These are phyloP conservation scores for Luvunga scandens DNA, from an alignment of 345 rosid species.

Conservation along the genomic window DNA sequence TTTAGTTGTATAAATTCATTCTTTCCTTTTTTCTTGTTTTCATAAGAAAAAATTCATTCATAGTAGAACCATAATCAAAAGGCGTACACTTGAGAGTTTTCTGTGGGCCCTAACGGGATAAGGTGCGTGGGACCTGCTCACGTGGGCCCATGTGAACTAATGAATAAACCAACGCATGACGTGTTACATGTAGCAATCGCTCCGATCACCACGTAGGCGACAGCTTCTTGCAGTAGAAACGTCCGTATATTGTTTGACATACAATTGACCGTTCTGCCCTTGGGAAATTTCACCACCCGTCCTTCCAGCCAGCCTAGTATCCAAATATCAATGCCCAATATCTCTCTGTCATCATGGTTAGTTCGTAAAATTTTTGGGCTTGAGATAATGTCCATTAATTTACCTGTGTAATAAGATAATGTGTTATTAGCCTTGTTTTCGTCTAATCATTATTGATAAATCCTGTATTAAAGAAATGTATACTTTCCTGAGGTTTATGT, in stretches of 20 bases:
- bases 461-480: neutral
- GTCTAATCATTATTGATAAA: neutral
- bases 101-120: neutral
- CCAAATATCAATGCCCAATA: neutral
- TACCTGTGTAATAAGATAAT: no score
- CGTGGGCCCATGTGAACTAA: slow-evolving; percentile 10
- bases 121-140: neutral
- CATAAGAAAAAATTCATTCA: no score
- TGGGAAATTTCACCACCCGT: no score
- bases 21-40: no score
- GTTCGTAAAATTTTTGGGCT: neutral
- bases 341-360: neutral
- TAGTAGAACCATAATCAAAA: neutral
- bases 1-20: neutral
- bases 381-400: no score
- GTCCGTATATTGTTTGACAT: neutral
- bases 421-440: no score
- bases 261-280: neutral
- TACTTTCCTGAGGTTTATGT: neutral
- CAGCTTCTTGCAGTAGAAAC: neutral
- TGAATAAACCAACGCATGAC: slow-evolving; percentile 6
- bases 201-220: slow-evolving; percentile 5
- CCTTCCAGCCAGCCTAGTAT: no score
- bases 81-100: neutral
- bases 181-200: neutral